Evolutionary conservation across 306 rosid genomes (phyloP).

Genomic region (Vachellia pachyceras): DNA sequence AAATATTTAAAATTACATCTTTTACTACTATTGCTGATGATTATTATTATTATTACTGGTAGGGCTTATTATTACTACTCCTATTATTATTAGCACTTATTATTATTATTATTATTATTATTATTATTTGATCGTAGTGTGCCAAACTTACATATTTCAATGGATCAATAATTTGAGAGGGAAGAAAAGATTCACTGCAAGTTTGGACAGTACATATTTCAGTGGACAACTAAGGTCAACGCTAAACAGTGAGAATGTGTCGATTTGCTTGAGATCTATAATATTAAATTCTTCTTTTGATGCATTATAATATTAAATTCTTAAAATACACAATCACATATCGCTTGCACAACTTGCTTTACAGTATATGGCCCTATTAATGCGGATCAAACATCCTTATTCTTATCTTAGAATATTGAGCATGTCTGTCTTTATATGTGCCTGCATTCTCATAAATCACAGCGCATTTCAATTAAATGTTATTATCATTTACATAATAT

Average conservation of each 20-base stretch:
- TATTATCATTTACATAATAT: neutral
- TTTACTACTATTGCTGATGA: no score
- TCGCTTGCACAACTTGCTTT: conserved; percentile 43
- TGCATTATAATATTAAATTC: neutral
- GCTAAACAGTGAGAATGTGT: conserved; percentile 45
- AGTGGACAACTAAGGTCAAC: conserved; percentile 64
- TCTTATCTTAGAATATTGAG: conserved; percentile 63
- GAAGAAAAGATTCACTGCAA: conserved; percentile 50
- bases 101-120: neutral
- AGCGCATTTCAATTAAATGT: neutral
- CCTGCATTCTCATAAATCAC: neutral
- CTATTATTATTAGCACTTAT: no score
- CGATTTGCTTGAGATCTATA: conserved; percentile 33
- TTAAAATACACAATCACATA: neutral
- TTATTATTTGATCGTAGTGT: neutral
- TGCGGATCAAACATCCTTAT: conserved; percentile 67
- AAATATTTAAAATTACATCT: no score
- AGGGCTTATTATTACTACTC: no score
- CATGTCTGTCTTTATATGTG: conserved; percentile 69
- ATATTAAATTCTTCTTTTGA: conserved; percentile 13
- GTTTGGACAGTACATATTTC: conserved; percentile 1
- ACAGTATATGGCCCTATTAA: conserved; percentile 61
- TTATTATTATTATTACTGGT: neutral
- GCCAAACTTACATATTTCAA: neutral
- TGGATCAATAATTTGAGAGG: neutral